Percentiles rank a stretch among this genome's conserved stretches.
These are phyloP conservation scores for Vanrija humicola DNA, from an alignment of 1,284 basidiomycete species.

Conservation along the genomic window DNA sequence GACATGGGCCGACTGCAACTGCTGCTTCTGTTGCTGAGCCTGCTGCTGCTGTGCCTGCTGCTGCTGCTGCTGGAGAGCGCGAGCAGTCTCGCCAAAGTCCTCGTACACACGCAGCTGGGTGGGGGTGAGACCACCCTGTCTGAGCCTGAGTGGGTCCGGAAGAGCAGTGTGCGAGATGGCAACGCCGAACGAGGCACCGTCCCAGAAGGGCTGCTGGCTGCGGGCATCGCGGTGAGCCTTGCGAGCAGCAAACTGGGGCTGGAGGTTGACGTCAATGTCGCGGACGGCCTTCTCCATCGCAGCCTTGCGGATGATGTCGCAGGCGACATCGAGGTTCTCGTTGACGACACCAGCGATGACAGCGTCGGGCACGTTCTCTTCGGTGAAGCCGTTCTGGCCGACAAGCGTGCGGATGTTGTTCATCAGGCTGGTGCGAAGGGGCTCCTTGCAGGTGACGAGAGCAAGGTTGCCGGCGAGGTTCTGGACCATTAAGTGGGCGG, in stretches of 20 bases:
- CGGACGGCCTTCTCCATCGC: conserved; percentile 94
- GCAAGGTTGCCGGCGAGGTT: conserved; percentile 95
- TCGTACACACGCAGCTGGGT: conserved; percentile 90
- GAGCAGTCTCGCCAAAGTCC: conserved; percentile 68
- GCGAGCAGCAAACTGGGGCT: conserved; percentile 73
- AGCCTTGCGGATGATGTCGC: conserved; percentile 91
- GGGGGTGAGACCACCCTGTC: conserved; percentile 72
- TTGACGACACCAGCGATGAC: conserved; percentile 74
- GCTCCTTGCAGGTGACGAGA: conserved; percentile 97
- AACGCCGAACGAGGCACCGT: conserved; percentile 62
- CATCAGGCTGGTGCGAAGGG: conserved; percentile 87
- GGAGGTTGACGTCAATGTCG: conserved; percentile 88
- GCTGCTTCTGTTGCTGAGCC: neutral
- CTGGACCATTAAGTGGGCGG: conserved; percentile 94
- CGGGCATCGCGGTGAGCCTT: conserved; percentile 73
- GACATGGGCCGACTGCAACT: neutral
- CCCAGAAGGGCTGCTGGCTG: conserved; percentile 73
- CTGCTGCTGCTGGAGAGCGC: conserved; percentile 7
- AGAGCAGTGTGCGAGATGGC: conserved; percentile 73
- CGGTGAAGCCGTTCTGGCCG: conserved; percentile 77
- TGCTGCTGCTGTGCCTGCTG: conserved; percentile 1
- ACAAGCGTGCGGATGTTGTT: conserved; percentile 78
- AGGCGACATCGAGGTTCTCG: conserved; percentile 93
- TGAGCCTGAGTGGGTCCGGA: conserved; percentile 85
- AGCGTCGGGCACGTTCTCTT: conserved; percentile 57